Evolutionary conservation across 129 eudicot genomes (phyloP).

Genomic region (Rutidosis leptorrhynchoides): DNA sequence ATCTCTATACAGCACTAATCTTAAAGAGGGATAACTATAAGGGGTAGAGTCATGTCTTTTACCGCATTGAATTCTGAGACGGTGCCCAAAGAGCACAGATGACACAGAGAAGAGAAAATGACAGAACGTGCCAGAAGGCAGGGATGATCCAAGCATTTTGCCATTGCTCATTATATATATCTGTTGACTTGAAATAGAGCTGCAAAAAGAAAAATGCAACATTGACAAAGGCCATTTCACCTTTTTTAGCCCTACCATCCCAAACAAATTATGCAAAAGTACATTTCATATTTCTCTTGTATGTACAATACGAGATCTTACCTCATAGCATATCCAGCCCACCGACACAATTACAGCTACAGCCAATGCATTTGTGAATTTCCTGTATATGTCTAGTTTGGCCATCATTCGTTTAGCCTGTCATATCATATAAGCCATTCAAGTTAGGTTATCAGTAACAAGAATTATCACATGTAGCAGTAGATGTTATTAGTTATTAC

Average conservation of each 20-base stretch:
- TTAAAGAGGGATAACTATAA: background rate
- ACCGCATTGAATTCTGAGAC: constrained; percentile 93
- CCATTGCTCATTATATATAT: constrained; percentile 93
- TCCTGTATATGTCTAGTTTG: constrained; percentile 91
- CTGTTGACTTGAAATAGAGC: constrained; percentile 90
- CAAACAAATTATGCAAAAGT: constrained; percentile 7
- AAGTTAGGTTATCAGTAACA: constrained; percentile 9
- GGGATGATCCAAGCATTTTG: constrained; percentile 98
- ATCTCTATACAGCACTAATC: background rate
- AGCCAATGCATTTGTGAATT: constrained; percentile 94
- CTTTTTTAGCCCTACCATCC: background rate
- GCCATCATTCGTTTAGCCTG: constrained; percentile 95
- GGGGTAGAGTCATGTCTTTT: constrained; percentile 22
- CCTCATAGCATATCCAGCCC: constrained; percentile 99
- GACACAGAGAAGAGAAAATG: constrained; percentile 86
- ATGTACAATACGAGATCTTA: constrained; percentile 26
- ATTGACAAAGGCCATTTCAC: background rate
- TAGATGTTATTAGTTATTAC: constrained; percentile 9
- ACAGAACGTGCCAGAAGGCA: constrained; percentile 95
- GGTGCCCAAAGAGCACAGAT: constrained; percentile 99
- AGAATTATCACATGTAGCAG: constrained; percentile 5
- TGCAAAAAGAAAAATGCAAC: constrained; percentile 33
- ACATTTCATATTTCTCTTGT: background rate
- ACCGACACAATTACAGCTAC: constrained; percentile 92
- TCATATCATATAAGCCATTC: constrained; percentile 25